Percentiles rank a stretch among this genome's conserved stretches.
phyloP scores from a whole-genome alignment of 2,329 filamentous ascomycete species.

The Dactylellina drechsleri region DNA sequence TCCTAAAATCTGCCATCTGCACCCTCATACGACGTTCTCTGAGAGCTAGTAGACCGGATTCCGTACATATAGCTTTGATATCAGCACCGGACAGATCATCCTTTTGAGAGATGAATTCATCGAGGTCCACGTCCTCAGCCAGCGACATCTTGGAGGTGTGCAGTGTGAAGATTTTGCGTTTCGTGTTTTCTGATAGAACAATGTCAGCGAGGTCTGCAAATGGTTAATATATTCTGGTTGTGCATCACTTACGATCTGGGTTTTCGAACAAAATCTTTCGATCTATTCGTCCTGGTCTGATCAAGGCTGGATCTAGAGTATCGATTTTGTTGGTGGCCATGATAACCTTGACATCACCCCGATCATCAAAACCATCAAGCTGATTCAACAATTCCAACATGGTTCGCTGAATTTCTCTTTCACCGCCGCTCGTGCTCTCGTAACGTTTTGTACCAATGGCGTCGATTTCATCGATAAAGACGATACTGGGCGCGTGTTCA shows the following conservation, averaged over 20 bases:
- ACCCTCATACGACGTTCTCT: conserved; percentile 96
- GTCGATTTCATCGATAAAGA: conserved; percentile 99
- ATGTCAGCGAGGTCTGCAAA: conserved; percentile 50
- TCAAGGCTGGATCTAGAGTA: conserved; percentile 92
- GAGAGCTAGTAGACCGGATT: conserved; percentile 92
- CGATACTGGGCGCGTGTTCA: conserved; percentile 94
- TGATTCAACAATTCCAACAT: conserved; percentile 99
- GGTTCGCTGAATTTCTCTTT: conserved; percentile 96
- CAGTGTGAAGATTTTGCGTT: conserved; percentile 96
- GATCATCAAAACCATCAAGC: conserved; percentile 97
- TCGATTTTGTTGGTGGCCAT: conserved; percentile 99
- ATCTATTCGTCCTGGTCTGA: conserved; percentile 96
- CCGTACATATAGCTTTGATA: conserved; percentile 98
- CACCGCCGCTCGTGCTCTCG: conserved; percentile 94
- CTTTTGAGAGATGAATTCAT: conserved; percentile 98
- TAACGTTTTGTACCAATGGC: conserved; percentile 99
- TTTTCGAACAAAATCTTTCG: conserved; percentile 89
- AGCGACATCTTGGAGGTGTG: conserved; percentile 99
- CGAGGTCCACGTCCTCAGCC: conserved; percentile 94
- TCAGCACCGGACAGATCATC: conserved; percentile 96
- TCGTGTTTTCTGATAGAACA: conserved; percentile 75
- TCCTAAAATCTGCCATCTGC: conserved; percentile 97
- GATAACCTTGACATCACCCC: conserved; percentile 98
- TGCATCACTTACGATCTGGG: conserved; percentile 69
- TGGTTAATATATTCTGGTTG: not conserved